Base-by-base conservation (phyloP, 1,139 yeast genomes). In the Blastobotrys raffinosifermentans region DNA sequence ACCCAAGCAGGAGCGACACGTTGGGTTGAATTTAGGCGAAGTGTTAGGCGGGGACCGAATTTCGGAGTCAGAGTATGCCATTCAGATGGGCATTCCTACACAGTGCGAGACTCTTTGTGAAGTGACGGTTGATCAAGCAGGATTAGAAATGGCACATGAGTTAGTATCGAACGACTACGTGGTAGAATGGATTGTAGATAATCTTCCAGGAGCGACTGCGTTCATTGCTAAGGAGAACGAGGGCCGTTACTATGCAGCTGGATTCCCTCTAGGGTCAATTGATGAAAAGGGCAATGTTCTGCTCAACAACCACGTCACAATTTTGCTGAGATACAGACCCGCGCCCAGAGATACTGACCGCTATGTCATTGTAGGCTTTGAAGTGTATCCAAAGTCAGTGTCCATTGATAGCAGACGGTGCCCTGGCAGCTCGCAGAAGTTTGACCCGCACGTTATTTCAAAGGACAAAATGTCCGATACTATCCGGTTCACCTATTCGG, bases 171-270 rank as follows among this genome's bases (percentile, higher is more conserved):
- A 78, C 39, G 84, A 84, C 2, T 86, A 86, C 51, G 80, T 80
- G 36, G 87, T 73, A 9, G 91, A 86, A 54, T 87, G 96, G 96
- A 61, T 75, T 30, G 68, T 86, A 15, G 96, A 87, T 61, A 86
- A 80, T 14, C 63, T 87, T 27, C 96, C 96, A 0, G 94, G 93
- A 2, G 93, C 95, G 3, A 85, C 96, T 3, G 83, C 94, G 0
- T 83, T 80, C 53, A 75, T 80, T 23, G 76, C 83, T 5, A 6
- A 6, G 7, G 70, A 77, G 4, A 75, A 72, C 32, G 66, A 73
- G 29, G 68, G 67, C 43, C 80, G 84, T 54, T 83, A 80, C 58
- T 86, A 86, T 51, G 83, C 87, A 3, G 77, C 94, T 2, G 96
- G 96, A 1, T 87, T 86, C 62, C 89, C 94, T 1, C 57, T 87